Base-by-base conservation (phyloP, 2,329 filamentous ascomycete species). In the Fusarium sp. region DNA sequence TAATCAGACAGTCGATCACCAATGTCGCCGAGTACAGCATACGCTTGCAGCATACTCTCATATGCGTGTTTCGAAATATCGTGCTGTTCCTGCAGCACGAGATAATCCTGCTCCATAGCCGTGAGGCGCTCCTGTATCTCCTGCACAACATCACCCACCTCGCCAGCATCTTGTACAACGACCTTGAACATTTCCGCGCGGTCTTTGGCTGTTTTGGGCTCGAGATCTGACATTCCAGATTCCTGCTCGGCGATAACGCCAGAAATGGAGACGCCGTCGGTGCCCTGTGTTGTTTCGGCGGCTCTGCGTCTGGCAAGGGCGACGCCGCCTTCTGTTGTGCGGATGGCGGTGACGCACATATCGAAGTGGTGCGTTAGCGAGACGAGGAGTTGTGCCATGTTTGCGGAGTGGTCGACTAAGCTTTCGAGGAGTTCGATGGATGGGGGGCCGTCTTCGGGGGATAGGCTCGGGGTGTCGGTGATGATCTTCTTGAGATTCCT, bases 291-390 rank as follows among this genome's bases (percentile, higher is more conserved):
- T 30, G 86, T 86, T 71, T 92, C 90, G 45, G 90, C 90, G 0
- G 89, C 91, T 68, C 89, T 91, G 53, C 88, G 86, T 13, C 90
- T 88, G 8, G 90, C 91, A 47, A 90, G 83, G 7, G 89, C 91
- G 14, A 89, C 89, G 7, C 90, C 92, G 30, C 92, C 92, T 81
- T 97, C 94, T 5, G 94, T 98, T 53, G 95, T 93, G 63, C 94
- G 92, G 45, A 98, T 91, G 1, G 95, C 95, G 2, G 91, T 95
- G 16, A 97, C 93, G 78, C 95, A 98, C 69, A 97, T 88, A 78
- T 98, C 95, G 77, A 97, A 98, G 80, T 98, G 95, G 27, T 87
- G 88, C 10, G 93, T 94, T 6, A 98, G 83, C 1, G 92, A 93
- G 59, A 93, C 88, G 3, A 98, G 87, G 7, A 93, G 86, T 60